Evolutionary conservation across 208 protist species (phyloP).

Genomic region (Wallacemonas sp.): DNA sequence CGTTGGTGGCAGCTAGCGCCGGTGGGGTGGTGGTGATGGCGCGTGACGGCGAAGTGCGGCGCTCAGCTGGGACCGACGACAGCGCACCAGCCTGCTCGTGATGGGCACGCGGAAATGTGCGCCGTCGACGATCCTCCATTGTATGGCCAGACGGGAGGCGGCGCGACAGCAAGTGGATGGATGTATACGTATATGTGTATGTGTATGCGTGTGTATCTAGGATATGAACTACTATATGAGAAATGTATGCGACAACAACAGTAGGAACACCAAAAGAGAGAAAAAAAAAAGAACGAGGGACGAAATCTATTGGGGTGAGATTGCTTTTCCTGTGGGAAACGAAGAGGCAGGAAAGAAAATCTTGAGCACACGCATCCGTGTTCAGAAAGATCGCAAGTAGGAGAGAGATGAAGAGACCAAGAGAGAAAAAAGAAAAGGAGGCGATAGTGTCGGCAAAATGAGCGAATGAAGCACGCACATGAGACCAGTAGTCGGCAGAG

Average conservation of each 20-base stretch:
- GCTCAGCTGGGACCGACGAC: not conserved
- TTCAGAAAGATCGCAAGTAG: not conserved
- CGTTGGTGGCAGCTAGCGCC: not conserved
- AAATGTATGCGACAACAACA: too few species aligned
- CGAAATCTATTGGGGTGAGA: not conserved
- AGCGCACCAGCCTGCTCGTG: not conserved
- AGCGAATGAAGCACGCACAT: not conserved
- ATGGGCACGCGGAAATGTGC: slow-evolving; percentile 4
- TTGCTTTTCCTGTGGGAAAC: too few species aligned
- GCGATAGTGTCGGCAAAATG: not conserved
- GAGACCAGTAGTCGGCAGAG: too few species aligned
- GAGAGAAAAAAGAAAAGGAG: not conserved
- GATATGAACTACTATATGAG: slow-evolving; percentile 4
- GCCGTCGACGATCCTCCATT: slow-evolving; percentile 10
- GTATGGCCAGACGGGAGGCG: too few species aligned
- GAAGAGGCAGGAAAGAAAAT: too few species aligned
- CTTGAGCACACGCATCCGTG: too few species aligned
- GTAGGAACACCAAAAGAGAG: too few species aligned
- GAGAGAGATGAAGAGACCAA: slow-evolving; percentile 13
- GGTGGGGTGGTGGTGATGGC: not conserved
- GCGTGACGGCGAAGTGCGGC: not conserved
- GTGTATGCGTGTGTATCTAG: not conserved
- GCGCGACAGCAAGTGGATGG: too few species aligned
- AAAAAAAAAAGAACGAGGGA: slow-evolving; percentile 13
- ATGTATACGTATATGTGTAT: slow-evolving; percentile 1